These are phyloP conservation scores for Ophiostoma sp. DNA, from an alignment of 2,329 filamentous ascomycete species.

Conservation along the genomic window DNA sequence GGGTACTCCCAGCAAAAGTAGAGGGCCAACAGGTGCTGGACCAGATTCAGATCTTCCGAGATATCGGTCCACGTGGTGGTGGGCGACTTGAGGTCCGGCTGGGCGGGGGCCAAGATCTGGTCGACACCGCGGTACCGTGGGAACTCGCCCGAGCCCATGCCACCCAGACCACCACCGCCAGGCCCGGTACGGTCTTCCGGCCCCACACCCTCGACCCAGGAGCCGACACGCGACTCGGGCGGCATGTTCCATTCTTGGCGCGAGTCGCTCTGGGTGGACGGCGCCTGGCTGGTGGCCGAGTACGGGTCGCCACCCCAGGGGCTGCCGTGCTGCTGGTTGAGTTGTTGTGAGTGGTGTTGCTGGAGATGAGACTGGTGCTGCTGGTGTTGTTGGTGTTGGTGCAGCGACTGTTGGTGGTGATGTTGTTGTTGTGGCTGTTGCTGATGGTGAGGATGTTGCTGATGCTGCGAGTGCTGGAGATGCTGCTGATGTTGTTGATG, in stretches of 20 bases:
- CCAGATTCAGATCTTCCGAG: slow-evolving; percentile 57
- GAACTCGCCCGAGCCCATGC: neutral
- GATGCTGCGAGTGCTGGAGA: neutral
- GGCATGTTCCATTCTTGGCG: slow-evolving; percentile 50
- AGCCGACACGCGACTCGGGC: slow-evolving; percentile 49
- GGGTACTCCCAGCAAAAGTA: slow-evolving; percentile 79
- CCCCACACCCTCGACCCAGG: slow-evolving; percentile 50
- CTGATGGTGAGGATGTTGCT: neutral
- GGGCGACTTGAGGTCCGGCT: slow-evolving; percentile 46
- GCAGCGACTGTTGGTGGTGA: neutral
- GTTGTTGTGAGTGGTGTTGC: slow-evolving; percentile 9
- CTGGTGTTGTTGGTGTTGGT: slow-evolving; percentile 13
- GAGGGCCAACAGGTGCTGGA: slow-evolving; percentile 63
- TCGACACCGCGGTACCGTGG: slow-evolving; percentile 45
- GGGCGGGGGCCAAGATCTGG: slow-evolving; percentile 50
- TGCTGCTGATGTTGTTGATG: neutral
- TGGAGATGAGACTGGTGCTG: slow-evolving; percentile 3
- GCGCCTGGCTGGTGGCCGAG: slow-evolving; percentile 48
- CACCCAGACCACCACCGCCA: neutral
- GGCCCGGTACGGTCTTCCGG: slow-evolving; percentile 29
- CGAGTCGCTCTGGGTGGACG: slow-evolving; percentile 49
- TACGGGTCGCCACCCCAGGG: slow-evolving; percentile 47
- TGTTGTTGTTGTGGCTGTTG: slow-evolving; percentile 34
- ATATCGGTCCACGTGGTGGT: slow-evolving; percentile 60
- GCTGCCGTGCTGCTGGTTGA: slow-evolving; percentile 43